Evolutionary conservation across 2,329 filamentous ascomycete species (phyloP).

Genomic region (Pyrenophora teres): DNA sequence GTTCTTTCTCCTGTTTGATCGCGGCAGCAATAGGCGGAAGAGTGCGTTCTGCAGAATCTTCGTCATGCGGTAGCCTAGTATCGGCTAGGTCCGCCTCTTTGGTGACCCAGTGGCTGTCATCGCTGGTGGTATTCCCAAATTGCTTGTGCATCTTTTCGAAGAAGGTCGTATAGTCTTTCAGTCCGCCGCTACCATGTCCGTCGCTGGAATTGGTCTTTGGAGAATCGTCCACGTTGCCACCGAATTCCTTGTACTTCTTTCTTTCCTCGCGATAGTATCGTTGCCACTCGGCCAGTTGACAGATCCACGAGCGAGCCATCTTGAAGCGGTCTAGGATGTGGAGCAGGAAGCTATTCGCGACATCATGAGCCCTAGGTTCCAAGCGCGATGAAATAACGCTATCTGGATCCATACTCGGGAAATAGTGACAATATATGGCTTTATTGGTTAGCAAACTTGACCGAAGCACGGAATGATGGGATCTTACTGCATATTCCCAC

Average conservation of each 20-base stretch:
- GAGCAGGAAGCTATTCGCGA: slow-evolving; percentile 21
- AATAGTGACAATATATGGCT: slow-evolving; percentile 68
- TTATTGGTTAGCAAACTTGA: not conserved
- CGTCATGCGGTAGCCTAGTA: slow-evolving; percentile 20
- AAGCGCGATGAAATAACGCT: slow-evolving; percentile 52
- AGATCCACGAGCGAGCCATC: slow-evolving; percentile 19
- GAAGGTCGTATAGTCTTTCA: slow-evolving; percentile 21
- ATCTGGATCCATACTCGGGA: slow-evolving; percentile 69
- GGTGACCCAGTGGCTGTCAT: slow-evolving; percentile 8
- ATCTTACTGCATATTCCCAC: slow-evolving; percentile 63
- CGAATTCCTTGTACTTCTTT: slow-evolving; percentile 18
- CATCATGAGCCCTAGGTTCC: slow-evolving; percentile 23
- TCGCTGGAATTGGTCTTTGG: slow-evolving; percentile 27
- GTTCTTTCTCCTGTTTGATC: slow-evolving; percentile 12
- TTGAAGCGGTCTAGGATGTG: slow-evolving; percentile 22
- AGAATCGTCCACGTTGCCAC: slow-evolving; percentile 21
- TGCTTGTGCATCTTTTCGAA: slow-evolving; percentile 30
- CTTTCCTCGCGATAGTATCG: slow-evolving; percentile 16
- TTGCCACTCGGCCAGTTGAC: slow-evolving; percentile 14
- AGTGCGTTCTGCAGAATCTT: slow-evolving; percentile 16
- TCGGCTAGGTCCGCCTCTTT: slow-evolving; percentile 18
- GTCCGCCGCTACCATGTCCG: slow-evolving; percentile 17
- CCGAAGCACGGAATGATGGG: not conserved
- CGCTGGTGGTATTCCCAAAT: slow-evolving; percentile 19
- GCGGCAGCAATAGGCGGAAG: not conserved